Evolutionary conservation across 2,329 filamentous ascomycete genomes (phyloP).

Genomic region (Zalaria sp.): DNA sequence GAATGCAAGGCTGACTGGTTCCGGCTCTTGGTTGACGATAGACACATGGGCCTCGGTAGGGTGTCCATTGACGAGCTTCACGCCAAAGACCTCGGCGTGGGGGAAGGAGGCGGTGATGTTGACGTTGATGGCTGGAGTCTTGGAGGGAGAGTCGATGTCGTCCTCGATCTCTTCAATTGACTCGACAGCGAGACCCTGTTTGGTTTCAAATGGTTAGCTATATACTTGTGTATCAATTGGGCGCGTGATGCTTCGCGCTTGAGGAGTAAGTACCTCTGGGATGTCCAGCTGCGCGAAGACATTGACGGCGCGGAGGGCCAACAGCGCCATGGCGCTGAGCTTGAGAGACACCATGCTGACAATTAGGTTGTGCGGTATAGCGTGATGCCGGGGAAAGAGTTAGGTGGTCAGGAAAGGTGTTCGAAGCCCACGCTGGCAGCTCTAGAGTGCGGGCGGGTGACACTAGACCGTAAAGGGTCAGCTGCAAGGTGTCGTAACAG

Average conservation of each 20-base stretch:
- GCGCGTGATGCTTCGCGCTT: slow-evolving; percentile 9
- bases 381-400: no score
- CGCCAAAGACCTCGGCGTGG: slow-evolving; percentile 68
- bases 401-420: no score
- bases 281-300: slow-evolving; percentile 35
- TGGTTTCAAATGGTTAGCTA: not conserved
- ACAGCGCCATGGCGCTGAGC: slow-evolving; percentile 55
- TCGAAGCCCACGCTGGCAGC: no score
- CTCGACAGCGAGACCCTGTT: not conserved
- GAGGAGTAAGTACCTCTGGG: not conserved
- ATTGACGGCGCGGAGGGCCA: slow-evolving; percentile 55
- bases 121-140: slow-evolving; percentile 43
- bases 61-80: slow-evolving; percentile 89
- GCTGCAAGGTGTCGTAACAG: no score
- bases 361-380: no score
- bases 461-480: no score
- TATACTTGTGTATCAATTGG: not conserved
- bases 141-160: slow-evolving; percentile 33
- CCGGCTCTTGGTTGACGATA: slow-evolving; percentile 70
- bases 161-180: slow-evolving; percentile 39
- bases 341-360: slow-evolving; percentile 55
- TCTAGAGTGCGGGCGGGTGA: no score
- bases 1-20: slow-evolving; percentile 60
- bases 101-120: slow-evolving; percentile 45
- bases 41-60: slow-evolving; percentile 71